Evolutionary conservation across 208 protist genomes (phyloP), one percentile per base, ranked within the genome.

Genomic region (Spongospora subterranea): DNA sequence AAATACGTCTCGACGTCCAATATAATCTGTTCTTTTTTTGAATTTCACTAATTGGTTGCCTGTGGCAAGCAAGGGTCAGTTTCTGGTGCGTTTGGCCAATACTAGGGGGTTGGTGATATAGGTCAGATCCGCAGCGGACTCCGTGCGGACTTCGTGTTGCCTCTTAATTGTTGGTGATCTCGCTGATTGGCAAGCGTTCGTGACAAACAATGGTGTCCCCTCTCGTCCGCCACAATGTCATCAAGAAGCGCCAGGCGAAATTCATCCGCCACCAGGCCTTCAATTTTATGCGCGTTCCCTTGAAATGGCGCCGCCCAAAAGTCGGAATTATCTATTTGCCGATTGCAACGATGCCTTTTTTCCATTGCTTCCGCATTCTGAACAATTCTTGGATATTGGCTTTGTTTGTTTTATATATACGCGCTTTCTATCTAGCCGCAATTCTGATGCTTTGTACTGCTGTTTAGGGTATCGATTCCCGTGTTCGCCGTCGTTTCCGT

Each of bases 401-500:
- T n/a, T n/a, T n/a, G n/a, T n/a, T n/a, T n/a, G n/a, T n/a, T n/a
- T n/a, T n/a, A n/a, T n/a, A n/a, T n/a, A n/a, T n/a, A n/a, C n/a
- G n/a, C n/a, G n/a, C n/a, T n/a, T n/a, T n/a, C n/a, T n/a, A n/a
- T n/a, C n/a, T n/a, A n/a, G n/a, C n/a, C n/a, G n/a, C n/a, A n/a
- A n/a, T n/a, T n/a, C n/a, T n/a, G n/a, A n/a, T n/a, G n/a, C n/a
- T n/a, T n/a, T n/a, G 13, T 24, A 60, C 6, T 24, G 24, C 24
- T 6, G 50, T 60, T 29, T 60, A 60, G 88, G 98, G 98, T 98
- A 98, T 99, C 95, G 98, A 99, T 96, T 98, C 96, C 53, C 95
- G 96, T 88, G 96, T 99, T 76, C 98, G 98, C 93, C 95, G 98
- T 91, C 96, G 96, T 94, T 99, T 98, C 96, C 97, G 97, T 95